Evolutionary conservation across 2,329 filamentous ascomycete species (phyloP).

Genomic region (Scleromitrula shiraiana): DNA sequence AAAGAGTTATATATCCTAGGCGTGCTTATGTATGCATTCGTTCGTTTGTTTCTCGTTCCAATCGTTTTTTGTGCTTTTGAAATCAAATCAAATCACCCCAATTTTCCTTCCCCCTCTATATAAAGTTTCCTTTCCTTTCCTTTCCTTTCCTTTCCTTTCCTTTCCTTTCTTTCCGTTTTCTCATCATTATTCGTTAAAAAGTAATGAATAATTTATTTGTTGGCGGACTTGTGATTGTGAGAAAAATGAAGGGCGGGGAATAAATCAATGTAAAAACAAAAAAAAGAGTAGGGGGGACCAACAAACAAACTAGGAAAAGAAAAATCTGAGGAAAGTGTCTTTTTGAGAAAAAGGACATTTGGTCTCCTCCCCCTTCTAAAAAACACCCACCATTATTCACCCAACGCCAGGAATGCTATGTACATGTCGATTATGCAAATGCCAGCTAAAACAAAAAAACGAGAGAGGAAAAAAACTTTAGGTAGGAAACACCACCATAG

Average conservation of each 20-base stretch:
- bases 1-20: not conserved
- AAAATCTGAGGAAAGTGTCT: not conserved
- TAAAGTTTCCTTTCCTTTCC: not conserved
- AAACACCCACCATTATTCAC: not conserved
- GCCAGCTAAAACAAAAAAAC: not conserved
- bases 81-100: no score
- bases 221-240: no score
- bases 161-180: not conserved
- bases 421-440: conserved; percentile 4
- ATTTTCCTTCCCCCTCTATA: no score
- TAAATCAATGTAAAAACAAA: not conserved
- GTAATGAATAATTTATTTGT: not conserved
- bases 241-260: no score
- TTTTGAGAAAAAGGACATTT: not conserved
- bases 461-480: not conserved
- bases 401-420: conserved; percentile 9
- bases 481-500: not conserved
- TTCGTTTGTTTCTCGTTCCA: not conserved
- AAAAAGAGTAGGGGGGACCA: not conserved
- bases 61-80: not conserved
- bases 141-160: not conserved
- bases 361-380: not conserved
- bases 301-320: not conserved
- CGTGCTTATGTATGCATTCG: no score
- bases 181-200: not conserved